A percentile compares a stretch with the other conserved stretches of the same genome.
Evolutionary conservation across 208 protist species (phyloP).

Genomic region (Vickermania spadyakhi): DNA sequence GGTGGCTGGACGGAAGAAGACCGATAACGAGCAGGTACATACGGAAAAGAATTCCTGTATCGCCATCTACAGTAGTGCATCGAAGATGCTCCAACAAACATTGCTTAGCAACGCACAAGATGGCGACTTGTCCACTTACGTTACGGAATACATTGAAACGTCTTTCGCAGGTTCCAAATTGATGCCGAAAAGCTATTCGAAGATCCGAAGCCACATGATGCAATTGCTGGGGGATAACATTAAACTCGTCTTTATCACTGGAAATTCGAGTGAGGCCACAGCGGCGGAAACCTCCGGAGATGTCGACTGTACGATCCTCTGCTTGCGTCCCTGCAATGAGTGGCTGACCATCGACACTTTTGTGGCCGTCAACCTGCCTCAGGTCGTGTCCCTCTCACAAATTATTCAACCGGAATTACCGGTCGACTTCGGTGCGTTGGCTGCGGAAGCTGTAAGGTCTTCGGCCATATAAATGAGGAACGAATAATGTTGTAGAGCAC

Average conservation of each 20-base stretch:
- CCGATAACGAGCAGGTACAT: constrained; percentile 1
- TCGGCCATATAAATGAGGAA: too few relatives aligned
- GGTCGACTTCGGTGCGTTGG: constrained; percentile 17
- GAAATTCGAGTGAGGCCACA: constrained; percentile 37
- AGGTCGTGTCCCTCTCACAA: constrained; percentile 34
- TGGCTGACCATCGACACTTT: constrained; percentile 40
- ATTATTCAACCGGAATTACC: constrained; percentile 16
- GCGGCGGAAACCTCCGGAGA: constrained; percentile 35
- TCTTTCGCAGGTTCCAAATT: constrained; percentile 52
- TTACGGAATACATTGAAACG: constrained; percentile 78
- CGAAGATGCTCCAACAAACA: constrained; percentile 53
- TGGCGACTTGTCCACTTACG: constrained; percentile 59
- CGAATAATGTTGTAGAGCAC: too few relatives aligned
- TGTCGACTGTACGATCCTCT: constrained; percentile 30
- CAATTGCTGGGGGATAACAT: constrained; percentile 17
- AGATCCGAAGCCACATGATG: constrained; percentile 28
- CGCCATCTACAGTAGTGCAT: constrained; percentile 79
- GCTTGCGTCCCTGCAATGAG: constrained; percentile 34
- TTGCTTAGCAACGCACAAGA: constrained; percentile 48
- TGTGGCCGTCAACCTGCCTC: constrained; percentile 17
- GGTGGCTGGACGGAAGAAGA: constrained; percentile 3
- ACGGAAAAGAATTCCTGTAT: constrained; percentile 17
- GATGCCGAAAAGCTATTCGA: constrained; percentile 46
- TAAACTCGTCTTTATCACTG: constrained; percentile 48
- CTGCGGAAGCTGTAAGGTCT: constrained; percentile 2